phyloP scores from a whole-genome alignment of 768 basidiomycete species.

The Podaxis sp. region DNA sequence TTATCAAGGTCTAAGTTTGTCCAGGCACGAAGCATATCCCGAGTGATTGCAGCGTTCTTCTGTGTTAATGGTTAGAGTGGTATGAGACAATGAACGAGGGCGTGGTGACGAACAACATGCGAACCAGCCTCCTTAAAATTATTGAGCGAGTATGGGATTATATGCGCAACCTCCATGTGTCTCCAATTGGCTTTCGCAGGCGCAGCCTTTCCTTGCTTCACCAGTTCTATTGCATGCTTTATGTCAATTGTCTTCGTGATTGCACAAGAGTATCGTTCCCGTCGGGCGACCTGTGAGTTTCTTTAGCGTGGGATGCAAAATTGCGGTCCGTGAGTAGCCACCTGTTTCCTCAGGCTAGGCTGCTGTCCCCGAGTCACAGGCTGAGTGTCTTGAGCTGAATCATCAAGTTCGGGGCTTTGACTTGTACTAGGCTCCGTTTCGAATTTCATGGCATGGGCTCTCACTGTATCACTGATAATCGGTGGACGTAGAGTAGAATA shows the following conservation, averaged over 20 bases:
- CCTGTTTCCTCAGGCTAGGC: background rate
- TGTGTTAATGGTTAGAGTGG: conserved; percentile 14
- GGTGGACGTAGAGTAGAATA: background rate
- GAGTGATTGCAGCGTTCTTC: background rate
- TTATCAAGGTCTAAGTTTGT: conserved; percentile 15
- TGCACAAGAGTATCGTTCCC: conserved; percentile 20
- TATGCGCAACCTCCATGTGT: background rate
- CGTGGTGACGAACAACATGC: no score
- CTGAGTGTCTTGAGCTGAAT: background rate
- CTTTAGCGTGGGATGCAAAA: background rate
- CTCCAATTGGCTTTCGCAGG: background rate
- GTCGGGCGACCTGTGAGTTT: conserved; percentile 15
- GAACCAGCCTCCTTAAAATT: no score
- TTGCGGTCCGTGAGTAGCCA: background rate
- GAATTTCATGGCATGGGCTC: background rate
- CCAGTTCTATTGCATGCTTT: no score
- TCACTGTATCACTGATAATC: background rate
- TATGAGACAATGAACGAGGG: background rate
- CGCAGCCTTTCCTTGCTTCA: background rate
- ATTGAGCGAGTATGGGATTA: no score
- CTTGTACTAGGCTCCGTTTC: background rate
- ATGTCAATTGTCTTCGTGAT: conserved; percentile 20
- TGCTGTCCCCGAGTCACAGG: background rate
- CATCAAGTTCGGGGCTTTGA: conserved; percentile 4
- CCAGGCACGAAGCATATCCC: conserved; percentile 21